Evolutionary conservation across 1,284 basidiomycete species (phyloP), one percentile per base, ranked within the genome.

Genomic region (Rhodotorula sp.): DNA sequence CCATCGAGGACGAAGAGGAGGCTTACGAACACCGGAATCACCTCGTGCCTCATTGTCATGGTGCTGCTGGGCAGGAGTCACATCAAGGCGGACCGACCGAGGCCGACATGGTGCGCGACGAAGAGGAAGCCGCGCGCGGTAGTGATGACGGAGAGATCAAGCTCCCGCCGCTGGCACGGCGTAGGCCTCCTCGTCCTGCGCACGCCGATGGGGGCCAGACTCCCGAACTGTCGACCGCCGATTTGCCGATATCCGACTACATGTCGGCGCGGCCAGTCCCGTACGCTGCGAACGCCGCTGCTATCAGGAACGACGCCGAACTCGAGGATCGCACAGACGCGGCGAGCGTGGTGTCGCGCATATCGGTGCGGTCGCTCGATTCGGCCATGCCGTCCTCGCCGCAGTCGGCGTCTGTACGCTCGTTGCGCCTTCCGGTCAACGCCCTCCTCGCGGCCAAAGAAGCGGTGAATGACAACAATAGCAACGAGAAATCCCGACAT

Each of bases 181-280:
- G 62, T 12, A 45, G 63, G 4, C 45, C 45, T 24, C 44, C 37
- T 22, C 17, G 62, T 30, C 22, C 26, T n/a, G 4, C 33, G 22
- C 17, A 29, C 30, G 64, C 67, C 18, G 67, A 72, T 49, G 70
- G 70, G 14, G 64, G 67, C 4, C 14, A 29, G 22, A 72, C 70
- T 6, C 70, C 70, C 12, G 70, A 72, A 29, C 20, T 69, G 4
- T 15, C 57, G 15, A 53, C 67, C 30, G 49, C 46, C 26, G 60
- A 66, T 20, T 37, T 62, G 7, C 55, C 61, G 49, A 42, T 22
- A 42, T 42, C 26, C 53, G 67, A 69, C 55, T 68, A 66, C 62
- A 59, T 68, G 30, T 49, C 63, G 8, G 66, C 70, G 30, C 48
- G 62, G 1, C 49, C 30, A 17, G n/a, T 67, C 20, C 66, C 55